Conservation (phyloP, 1,284 basidiomycete genomes). For the Irpex rosettiformis region DNA sequence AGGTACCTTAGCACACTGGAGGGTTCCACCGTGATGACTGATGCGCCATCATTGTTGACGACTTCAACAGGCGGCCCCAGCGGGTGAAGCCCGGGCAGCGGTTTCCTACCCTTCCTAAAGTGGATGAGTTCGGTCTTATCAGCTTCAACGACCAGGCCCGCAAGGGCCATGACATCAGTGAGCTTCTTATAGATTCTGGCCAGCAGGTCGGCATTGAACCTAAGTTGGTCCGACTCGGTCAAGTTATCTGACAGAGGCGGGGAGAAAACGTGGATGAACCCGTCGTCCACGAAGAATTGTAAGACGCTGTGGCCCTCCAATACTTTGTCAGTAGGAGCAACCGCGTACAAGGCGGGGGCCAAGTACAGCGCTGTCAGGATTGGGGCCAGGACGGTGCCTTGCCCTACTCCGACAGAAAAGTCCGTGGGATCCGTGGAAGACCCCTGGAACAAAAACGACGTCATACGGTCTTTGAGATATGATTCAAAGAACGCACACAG, state of each 20-base stretch:
- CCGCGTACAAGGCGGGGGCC: background rate
- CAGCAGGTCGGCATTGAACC: background rate
- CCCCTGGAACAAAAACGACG: constrained; percentile 10
- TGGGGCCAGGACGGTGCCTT: constrained; percentile 5
- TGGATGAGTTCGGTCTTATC: constrained; percentile 4
- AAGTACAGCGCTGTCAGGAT: constrained; percentile 2
- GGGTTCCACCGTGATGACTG: too few relatives aligned
- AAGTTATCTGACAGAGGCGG: background rate
- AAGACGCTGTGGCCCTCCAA: background rate
- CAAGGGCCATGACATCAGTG: background rate
- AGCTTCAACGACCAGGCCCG: background rate
- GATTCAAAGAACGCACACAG: constrained; percentile 7
- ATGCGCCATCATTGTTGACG: too few relatives aligned
- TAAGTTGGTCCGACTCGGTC: background rate
- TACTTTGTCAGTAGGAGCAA: background rate
- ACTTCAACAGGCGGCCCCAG: background rate
- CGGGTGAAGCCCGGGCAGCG: background rate
- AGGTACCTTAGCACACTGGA: too few relatives aligned
- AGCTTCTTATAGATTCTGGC: background rate
- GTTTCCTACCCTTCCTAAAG: background rate
- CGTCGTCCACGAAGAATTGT: constrained; percentile 11
- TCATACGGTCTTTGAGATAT: constrained; percentile 12
- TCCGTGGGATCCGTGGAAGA: background rate
- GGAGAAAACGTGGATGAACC: constrained; percentile 4
- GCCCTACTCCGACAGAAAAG: constrained; percentile 2